Evolutionary conservation across 306 rosid species (phyloP).

Genomic region (Neltuma alba): DNA sequence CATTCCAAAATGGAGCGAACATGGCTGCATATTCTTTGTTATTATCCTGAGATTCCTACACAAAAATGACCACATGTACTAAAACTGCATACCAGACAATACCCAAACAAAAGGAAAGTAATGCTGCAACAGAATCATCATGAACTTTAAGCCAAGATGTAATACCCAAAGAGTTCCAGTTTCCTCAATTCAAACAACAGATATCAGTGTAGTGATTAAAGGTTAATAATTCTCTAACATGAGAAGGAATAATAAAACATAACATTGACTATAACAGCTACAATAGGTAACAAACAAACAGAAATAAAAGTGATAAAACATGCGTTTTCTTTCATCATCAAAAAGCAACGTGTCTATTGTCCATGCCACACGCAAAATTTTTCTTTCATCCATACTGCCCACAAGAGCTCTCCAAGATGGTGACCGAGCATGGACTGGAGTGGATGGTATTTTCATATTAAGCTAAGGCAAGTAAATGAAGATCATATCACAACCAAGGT

Average conservation of each 20-base stretch:
- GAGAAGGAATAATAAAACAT: background rate
- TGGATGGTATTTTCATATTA: background rate
- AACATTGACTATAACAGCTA: background rate
- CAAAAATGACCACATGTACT: slow-evolving; percentile 14
- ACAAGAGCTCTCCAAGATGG: background rate
- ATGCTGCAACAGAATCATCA: background rate
- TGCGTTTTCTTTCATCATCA: background rate
- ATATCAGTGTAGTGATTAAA: background rate
- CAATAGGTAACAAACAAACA: background rate
- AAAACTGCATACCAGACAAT: slow-evolving; percentile 1
- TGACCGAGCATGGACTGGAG: background rate
- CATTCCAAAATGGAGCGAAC: slow-evolving; percentile 98
- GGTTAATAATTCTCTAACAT: background rate
- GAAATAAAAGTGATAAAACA: background rate
- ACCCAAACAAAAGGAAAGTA: slow-evolving; percentile 1
- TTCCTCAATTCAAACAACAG: background rate
- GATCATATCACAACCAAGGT: background rate
- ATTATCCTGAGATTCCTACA: slow-evolving; percentile 75
- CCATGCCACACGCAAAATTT: background rate
- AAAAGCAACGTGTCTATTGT: background rate
- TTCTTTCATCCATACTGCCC: background rate
- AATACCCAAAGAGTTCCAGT: background rate
- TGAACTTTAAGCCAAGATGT: background rate
- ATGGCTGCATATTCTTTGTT: slow-evolving; percentile 77
- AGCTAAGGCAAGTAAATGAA: background rate